These are phyloP conservation scores for Silene conica DNA, from an alignment of 148 eudicot genomes.

Conservation along the genomic window DNA sequence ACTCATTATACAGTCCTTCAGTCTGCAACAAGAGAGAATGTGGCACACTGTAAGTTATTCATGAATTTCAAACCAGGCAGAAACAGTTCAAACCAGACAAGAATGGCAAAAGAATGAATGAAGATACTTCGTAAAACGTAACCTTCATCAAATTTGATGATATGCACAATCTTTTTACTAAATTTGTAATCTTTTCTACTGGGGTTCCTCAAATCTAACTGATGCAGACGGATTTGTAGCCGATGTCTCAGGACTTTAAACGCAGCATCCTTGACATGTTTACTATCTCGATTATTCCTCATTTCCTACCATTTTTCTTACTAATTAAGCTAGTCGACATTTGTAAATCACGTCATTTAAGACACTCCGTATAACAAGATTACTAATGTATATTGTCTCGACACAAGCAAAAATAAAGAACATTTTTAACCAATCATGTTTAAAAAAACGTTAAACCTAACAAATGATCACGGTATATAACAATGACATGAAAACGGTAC, in stretches of 20 bases:
- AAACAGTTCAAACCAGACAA: background rate
- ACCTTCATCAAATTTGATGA: too few relatives aligned
- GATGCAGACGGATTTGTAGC: background rate
- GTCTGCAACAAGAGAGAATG: conserved; percentile 36
- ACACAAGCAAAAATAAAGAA: too few relatives aligned
- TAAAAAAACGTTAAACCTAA: background rate
- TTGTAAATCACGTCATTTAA: background rate
- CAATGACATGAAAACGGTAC: background rate
- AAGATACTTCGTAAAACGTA: too few relatives aligned
- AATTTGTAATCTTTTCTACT: too few relatives aligned
- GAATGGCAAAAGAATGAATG: too few relatives aligned
- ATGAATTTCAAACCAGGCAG: background rate
- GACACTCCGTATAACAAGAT: background rate
- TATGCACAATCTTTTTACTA: too few relatives aligned
- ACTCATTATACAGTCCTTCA: conserved; percentile 57
- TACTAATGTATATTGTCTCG: background rate
- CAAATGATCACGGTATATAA: background rate
- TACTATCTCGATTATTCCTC: too few relatives aligned
- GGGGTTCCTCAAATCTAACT: too few relatives aligned
- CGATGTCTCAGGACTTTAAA: background rate
- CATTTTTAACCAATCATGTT: too few relatives aligned
- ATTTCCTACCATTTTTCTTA: too few relatives aligned
- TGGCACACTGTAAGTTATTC: background rate
- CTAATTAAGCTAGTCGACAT: background rate
- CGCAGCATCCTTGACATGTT: background rate